Percentiles rank a stretch among this genome's conserved stretches.
Evolutionary conservation across 345 rosid genomes (phyloP).

Genomic region (Excoecaria cochinchinensis): DNA sequence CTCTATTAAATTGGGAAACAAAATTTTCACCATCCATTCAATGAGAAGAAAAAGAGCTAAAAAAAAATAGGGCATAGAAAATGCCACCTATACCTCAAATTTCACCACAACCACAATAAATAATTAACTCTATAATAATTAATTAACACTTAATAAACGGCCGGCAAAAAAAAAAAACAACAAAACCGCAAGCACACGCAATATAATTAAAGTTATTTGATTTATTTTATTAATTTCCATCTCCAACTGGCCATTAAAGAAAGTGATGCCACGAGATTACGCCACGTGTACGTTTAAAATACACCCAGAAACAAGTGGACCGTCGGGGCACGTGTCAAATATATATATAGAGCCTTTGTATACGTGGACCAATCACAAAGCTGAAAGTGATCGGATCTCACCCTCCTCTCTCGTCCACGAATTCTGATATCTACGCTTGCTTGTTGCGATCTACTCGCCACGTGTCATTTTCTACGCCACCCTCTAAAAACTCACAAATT

Average conservation of each 20-base stretch:
- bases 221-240: no score
- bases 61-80: no score
- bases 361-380: slow-evolving; percentile 67
- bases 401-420: slow-evolving; percentile 76
- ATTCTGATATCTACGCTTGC: slow-evolving; percentile 51
- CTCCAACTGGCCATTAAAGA: no score
- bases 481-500: slow-evolving; percentile 15
- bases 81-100: no score
- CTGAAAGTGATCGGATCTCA: slow-evolving; percentile 80
- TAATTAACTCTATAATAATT: no score
- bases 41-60: no score
- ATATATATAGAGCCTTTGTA: neutral
- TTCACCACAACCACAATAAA: no score
- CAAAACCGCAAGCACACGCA: neutral
- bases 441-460: slow-evolving; percentile 46
- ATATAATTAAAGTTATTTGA: no score
- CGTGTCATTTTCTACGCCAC: slow-evolving; percentile 47
- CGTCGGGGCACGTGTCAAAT: slow-evolving; percentile 25
- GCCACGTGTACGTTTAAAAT: slow-evolving; percentile 15
- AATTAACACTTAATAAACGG: no score
- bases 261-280: neutral
- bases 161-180: no score
- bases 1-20: no score
- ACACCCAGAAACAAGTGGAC: neutral
- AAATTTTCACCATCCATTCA: no score